These are phyloP conservation scores for Tephrocybe sp. DNA, from an alignment of 768 basidiomycete species.

Conservation along the genomic window DNA sequence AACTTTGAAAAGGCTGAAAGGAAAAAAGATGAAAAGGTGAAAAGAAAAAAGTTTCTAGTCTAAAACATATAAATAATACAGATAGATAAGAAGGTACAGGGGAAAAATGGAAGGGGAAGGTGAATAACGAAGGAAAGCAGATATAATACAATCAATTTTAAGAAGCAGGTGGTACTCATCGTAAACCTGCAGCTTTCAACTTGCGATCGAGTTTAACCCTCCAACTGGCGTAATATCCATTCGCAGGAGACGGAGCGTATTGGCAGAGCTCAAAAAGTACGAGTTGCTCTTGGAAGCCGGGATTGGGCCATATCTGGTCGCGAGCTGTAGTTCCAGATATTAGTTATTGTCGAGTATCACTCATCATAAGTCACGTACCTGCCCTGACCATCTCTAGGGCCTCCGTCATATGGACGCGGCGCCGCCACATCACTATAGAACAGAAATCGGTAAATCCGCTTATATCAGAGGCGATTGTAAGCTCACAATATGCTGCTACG, in stretches of 20 bases:
- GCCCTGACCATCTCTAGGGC: constrained; percentile 60
- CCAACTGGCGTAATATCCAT: constrained; percentile 70
- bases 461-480: no score
- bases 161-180: constrained; percentile 18
- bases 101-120: not conserved
- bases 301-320: constrained; percentile 75
- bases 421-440: constrained; percentile 66
- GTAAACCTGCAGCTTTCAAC: constrained; percentile 40
- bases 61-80: constrained; percentile 5
- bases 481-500: constrained; percentile 74
- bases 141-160: constrained; percentile 5
- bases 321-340: constrained; percentile 43
- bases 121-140: not conserved
- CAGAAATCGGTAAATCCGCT: no score
- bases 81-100: not conserved
- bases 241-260: constrained; percentile 56
- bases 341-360: not conserved
- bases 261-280: constrained; percentile 72
- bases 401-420: constrained; percentile 51
- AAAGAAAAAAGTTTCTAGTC: constrained; percentile 3
- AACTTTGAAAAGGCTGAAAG: not conserved
- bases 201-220: constrained; percentile 50
- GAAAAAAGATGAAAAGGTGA: not conserved
- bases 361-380: constrained; percentile 36
- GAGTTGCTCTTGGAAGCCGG: constrained; percentile 79